phyloP scores from a whole-genome alignment of 1,284 basidiomycete species.

The Cerioporus squamosus region DNA sequence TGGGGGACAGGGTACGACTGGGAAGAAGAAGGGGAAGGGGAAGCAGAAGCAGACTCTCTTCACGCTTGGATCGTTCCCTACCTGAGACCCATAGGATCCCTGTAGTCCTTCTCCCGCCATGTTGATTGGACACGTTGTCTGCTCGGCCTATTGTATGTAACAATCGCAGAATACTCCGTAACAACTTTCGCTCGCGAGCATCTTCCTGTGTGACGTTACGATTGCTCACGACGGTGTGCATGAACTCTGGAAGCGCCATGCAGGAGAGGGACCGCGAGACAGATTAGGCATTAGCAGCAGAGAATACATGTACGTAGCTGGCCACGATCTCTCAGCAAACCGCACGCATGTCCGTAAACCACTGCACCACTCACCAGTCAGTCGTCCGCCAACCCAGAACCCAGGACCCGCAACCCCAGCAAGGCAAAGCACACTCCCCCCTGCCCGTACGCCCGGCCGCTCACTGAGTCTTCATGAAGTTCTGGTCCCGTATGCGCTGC shows the following conservation, averaged over 20 bases:
- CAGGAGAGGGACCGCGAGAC: not conserved
- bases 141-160: too few relatives aligned
- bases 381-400: not conserved
- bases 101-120: not conserved
- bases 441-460: not conserved
- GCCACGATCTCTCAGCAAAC: not conserved
- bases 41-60: conserved; percentile 88
- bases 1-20: conserved; percentile 31
- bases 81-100: conserved; percentile 32
- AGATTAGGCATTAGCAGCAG: conserved; percentile 6
- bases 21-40: conserved; percentile 79
- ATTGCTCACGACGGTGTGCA: too few relatives aligned
- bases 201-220: too few relatives aligned
- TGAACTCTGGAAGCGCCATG: too few relatives aligned
- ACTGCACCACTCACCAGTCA: not conserved
- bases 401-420: not conserved
- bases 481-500: conserved; percentile 70
- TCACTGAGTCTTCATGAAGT: conserved; percentile 79
- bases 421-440: not conserved
- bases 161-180: too few relatives aligned
- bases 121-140: not conserved
- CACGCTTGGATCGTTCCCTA: conserved; percentile 64
- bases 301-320: conserved; percentile 20
- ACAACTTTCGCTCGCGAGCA: too few relatives aligned
- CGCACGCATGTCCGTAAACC: not conserved